Evolutionary conservation across 768 basidiomycete genomes (phyloP), one percentile per base, ranked within the genome.

Genomic region (Boletellus ananiceps): DNA sequence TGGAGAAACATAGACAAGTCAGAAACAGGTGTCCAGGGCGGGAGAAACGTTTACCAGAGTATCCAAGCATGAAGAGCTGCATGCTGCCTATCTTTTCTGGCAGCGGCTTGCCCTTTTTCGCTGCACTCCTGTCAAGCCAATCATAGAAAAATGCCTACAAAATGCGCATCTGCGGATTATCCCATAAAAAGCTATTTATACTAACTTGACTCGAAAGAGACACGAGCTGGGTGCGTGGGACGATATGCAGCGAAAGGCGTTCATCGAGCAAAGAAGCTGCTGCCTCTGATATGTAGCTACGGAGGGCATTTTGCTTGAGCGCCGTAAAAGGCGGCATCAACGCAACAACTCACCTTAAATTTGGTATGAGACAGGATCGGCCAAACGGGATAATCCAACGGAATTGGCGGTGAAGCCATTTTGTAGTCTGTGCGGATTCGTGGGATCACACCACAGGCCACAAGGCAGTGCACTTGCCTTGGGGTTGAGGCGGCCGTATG

Each of bases 331-430:
- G 44, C 19, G 14, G 37, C 32, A 46, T 1, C 29, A 19, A 50
- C 12, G 2, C 48, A 32, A 56, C 19, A 47, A 53, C 29, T 35
- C 53, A 86, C 88, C 88, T 91, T 23, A 93, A 71, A 66, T 93
- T 92, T 21, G 92, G 92, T 62, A 93, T 89, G 45, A 94, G 78
- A 60, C 90, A 95, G 18, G 86, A 80, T 32, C 93, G 77, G 13
- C 93, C 93, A 63, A 94, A 94, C 23, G 90, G 90, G 58, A 93
- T 88, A 46, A 93, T 82, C 86, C 86, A 92, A 51, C 86, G 79
- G 60, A 92, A 84, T 63, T 93, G 86, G 55, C 89, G 79, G 69
- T 92, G 90, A 25, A 92, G 69, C 89, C 90, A 92, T 75, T 92
- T 92, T 23, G 84, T 88, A 2, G 88, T 92, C 86, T 89, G 48